phyloP scores from a whole-genome alignment of 805 yeast genomes.

The Cyberlindnera galapagoensis region DNA sequence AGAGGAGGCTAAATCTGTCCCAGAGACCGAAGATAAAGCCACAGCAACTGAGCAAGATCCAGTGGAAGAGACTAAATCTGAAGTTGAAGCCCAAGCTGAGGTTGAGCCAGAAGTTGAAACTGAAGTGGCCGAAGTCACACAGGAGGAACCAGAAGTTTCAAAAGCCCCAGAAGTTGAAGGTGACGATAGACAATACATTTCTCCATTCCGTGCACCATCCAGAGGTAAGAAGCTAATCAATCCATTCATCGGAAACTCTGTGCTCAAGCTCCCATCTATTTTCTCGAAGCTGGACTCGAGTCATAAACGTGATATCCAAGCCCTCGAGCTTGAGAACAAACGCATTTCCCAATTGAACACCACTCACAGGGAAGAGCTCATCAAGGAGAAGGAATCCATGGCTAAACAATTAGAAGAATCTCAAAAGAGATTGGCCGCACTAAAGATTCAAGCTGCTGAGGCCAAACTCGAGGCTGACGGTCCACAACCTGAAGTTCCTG shows the following conservation, averaged over 20 bases:
- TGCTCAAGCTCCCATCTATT: conserved; percentile 8
- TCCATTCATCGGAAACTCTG: conserved; percentile 1
- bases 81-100: background rate
- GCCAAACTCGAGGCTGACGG: conserved; percentile 13
- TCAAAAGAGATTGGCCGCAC: conserved; percentile 9
- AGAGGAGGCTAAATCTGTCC: background rate
- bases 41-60: background rate
- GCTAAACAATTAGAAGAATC: conserved; percentile 7
- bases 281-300: conserved; percentile 13
- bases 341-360: conserved; percentile 10
- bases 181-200: conserved; percentile 6
- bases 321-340: conserved; percentile 12
- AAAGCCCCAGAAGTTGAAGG: conserved; percentile 2
- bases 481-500: conserved; percentile 7
- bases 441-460: conserved; percentile 10
- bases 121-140: conserved; percentile 1
- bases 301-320: conserved; percentile 13
- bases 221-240: conserved; percentile 2
- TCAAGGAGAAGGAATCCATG: conserved; percentile 5
- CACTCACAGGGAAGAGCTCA: conserved; percentile 8
- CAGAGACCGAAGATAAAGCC: background rate
- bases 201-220: conserved; percentile 13
- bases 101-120: background rate
- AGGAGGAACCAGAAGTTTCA: no score
- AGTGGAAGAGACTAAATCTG: background rate